Conservation (phyloP, 257 asterid species). For the Solanum chilense region DNA sequence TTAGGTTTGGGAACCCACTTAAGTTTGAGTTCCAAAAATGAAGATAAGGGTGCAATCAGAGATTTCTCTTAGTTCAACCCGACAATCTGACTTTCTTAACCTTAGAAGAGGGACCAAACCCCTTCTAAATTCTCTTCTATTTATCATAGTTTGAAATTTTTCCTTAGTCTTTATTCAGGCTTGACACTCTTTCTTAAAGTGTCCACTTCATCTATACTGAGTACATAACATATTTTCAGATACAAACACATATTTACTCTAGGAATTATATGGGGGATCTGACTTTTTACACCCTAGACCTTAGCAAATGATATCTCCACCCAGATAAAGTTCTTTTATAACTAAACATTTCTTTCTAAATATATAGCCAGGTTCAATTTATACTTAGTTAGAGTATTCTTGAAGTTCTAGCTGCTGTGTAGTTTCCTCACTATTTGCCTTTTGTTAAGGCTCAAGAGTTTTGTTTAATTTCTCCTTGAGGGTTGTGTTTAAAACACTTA, state of each 20-base stretch:
- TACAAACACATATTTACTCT: neutral
- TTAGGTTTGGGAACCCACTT: neutral
- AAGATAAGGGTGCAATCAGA: neutral
- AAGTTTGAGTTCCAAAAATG: neutral
- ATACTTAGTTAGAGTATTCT: neutral
- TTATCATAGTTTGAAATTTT: neutral
- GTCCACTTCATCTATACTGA: neutral
- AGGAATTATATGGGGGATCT: neutral
- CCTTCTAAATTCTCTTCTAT: neutral
- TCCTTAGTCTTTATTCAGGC: neutral
- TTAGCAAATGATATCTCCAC: neutral
- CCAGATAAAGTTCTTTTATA: neutral
- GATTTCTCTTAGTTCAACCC: neutral
- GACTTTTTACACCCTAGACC: neutral
- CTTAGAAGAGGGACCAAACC: neutral
- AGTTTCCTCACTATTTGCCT: neutral
- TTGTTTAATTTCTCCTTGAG: neutral
- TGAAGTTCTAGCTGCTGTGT: neutral
- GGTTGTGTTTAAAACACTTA: neutral
- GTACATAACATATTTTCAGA: too few relatives aligned
- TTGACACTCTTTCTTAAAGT: too few relatives aligned
- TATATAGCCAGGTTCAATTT: too few relatives aligned
- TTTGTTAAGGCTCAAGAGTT: too few relatives aligned
- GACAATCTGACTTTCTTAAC: neutral
- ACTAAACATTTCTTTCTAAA: too few relatives aligned